Base-by-base conservation (phyloP, 352 stramenopile species). In the Globisporangium middletonii region DNA sequence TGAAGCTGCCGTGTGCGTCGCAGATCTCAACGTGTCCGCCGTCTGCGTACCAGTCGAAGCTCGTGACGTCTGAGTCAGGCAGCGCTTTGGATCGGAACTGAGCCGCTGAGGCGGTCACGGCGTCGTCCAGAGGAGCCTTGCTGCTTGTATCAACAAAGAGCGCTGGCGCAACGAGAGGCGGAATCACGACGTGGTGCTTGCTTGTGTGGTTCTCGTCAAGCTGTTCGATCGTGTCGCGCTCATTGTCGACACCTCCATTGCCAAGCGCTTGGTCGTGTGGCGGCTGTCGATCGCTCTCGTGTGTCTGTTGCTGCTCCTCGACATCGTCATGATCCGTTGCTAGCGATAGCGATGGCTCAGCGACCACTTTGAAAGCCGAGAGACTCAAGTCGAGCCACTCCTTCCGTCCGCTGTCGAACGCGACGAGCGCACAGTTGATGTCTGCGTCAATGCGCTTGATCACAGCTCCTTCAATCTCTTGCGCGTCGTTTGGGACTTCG, bases 21-120 rank as follows among this genome's bases (percentile, higher is more conserved):
- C 72, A 83, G 8, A 85, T 53, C 42, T 85, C 77, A 30, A 83
- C 72, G 28, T 82, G 69, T 0, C 69, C 67, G 9, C 69, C 76
- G 57, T 86, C 76, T 3, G 59, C 61, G 42, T 82, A 83, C 74
- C 74, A 85, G 38, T 87, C 75, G 27, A 87, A 83, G 12, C 42
- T 53, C 12, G 38, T 30, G 8, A 41, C 52, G 5, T 53, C 48
- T 0, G 59, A 52, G 5, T 16, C 27, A 12, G 59, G 59, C 11
- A 33, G 53, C 11, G 18, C 12, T 28, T 51, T 55, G 8, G 37
- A 35, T 26, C 35, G 8, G 3, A 53, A 45, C 23, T 41, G 35
- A 2, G 27, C 9, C n/a, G n/a, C n/a, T n/a, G 5, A 8, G 18
- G 26, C 46, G n/a, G 2, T 43, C 30, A 7, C n/a, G n/a, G 13